Evolutionary conservation across 2,329 filamentous ascomycete species (phyloP), one percentile per base, ranked within the genome.

Genomic region (Tricladium varicosporioides): DNA sequence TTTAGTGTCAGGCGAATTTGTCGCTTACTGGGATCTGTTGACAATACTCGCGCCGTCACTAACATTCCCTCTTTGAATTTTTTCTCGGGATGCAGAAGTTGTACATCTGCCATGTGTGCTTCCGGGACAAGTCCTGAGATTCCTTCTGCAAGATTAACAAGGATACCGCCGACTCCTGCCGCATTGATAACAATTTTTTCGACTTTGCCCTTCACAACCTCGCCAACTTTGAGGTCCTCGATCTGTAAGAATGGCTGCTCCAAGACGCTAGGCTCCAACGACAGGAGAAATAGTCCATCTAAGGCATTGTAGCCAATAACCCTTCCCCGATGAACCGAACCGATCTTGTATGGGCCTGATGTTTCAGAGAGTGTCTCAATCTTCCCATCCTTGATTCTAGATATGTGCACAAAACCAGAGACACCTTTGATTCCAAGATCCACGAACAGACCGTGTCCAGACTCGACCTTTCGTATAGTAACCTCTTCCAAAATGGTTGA

Each of bases 331-430:
- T 99, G 94, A 14, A 81, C 83, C 0, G 92, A 88, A 43, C 85
- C 91, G 16, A 89, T 70, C 72, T 91, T 89, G 76, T 86, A 97
- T 2, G 87, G 81, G 0, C 94, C 94, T 15, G 85, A 86, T 2
- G 84, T 79, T 61, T 91, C 84, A 13, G 90, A 89, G 5, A 99
- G 78, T 1, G 83, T 84, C 61, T 97, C 94, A 53, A 97, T 82
- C 71, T 94, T 96, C 64, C 88, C 87, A 71, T 99, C 93, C 58
- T 93, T 89, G 60, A 99, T 83, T 62, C 90, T 85, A 1, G 94
- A 99, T 63, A 99, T 95, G 72, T 99, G 94, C 18, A 95, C 92
- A 68, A 97, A 99, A 9, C 91, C 91, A n/a, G 83, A 78, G 2
- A 93, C 78, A 31, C 86, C 83, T 43, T 82, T 77, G 5, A 87